Percentiles rank a stretch among this genome's conserved stretches.
Evolutionary conservation across 495 filamentous ascomycete genomes (phyloP).

Genomic region (Filosporella fistucella): DNA sequence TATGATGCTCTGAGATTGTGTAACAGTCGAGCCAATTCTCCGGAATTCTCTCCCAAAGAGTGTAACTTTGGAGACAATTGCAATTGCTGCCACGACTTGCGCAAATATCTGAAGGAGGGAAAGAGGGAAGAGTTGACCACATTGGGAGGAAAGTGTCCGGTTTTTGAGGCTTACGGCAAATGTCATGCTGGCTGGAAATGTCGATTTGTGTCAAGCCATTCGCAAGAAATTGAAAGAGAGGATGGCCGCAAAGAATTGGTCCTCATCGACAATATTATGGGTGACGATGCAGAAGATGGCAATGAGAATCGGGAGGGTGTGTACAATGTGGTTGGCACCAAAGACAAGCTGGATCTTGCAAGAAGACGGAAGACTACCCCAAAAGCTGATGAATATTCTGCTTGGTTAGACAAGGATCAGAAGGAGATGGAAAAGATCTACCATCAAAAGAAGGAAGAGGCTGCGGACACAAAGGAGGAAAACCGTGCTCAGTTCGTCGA

Average conservation of each 20-base stretch:
- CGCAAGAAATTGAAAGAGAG: constrained; percentile 62
- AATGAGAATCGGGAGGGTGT: constrained; percentile 45
- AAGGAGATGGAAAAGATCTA: constrained; percentile 49
- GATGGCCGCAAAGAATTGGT: constrained; percentile 81
- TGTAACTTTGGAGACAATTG: constrained; percentile 78
- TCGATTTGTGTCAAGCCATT: constrained; percentile 79
- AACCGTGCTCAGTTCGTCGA: constrained; percentile 75
- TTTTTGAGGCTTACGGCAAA: constrained; percentile 68
- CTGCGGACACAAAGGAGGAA: constrained; percentile 50
- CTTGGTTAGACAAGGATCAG: constrained; percentile 64
- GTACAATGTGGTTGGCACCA: constrained; percentile 64
- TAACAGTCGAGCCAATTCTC: constrained; percentile 54
- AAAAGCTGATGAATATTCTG: constrained; percentile 69
- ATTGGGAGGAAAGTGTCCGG: constrained; percentile 71
- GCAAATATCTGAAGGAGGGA: constrained; percentile 77
- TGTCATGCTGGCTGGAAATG: constrained; percentile 90
- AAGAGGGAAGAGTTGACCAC: constrained; percentile 74
- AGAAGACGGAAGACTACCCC: constrained; percentile 60
- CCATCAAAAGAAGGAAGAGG: constrained; percentile 35
- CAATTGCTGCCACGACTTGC: constrained; percentile 73
- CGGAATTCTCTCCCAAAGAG: constrained; percentile 69
- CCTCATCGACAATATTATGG: constrained; percentile 47
- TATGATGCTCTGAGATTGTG: constrained; percentile 77
- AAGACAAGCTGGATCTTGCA: constrained; percentile 63
- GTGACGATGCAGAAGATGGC: constrained; percentile 28